Percentiles rank a stretch among this genome's conserved stretches.
Evolutionary conservation across 2,329 filamentous ascomycete species (phyloP).

Genomic region (Myotisia sp.): DNA sequence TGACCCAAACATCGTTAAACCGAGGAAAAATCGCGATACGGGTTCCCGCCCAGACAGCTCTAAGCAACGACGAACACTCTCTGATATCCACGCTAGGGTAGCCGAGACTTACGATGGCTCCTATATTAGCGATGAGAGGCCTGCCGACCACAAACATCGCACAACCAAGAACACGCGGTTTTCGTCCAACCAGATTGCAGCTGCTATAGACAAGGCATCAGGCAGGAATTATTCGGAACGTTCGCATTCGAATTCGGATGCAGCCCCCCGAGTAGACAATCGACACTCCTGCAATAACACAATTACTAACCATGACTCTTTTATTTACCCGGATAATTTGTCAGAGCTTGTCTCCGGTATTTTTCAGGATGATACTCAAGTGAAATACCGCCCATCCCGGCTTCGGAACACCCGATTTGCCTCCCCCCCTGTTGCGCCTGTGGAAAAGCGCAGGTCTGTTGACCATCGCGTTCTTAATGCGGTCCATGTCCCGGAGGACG

Average conservation of each 20-base stretch:
- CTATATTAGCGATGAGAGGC: conserved; percentile 37
- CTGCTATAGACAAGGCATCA: conserved; percentile 27
- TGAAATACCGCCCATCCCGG: conserved; percentile 28
- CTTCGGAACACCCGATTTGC: conserved; percentile 41
- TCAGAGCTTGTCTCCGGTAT: conserved; percentile 47
- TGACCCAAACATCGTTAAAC: conserved; percentile 24
- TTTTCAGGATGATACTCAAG: conserved; percentile 25
- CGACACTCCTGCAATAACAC: conserved; percentile 13
- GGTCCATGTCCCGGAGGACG: conserved; percentile 45
- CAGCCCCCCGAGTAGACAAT: background rate
- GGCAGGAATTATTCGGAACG: conserved; percentile 23
- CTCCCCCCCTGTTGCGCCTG: conserved; percentile 27
- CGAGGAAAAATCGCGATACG: conserved; percentile 12
- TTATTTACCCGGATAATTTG: conserved; percentile 48
- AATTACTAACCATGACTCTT: conserved; percentile 41
- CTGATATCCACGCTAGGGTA: conserved; percentile 42
- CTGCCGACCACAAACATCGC: conserved; percentile 27
- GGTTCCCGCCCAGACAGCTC: conserved; percentile 16
- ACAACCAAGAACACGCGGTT: conserved; percentile 43
- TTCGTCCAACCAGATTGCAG: conserved; percentile 28
- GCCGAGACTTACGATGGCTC: conserved; percentile 40
- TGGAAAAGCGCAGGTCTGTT: conserved; percentile 17
- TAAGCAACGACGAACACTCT: conserved; percentile 36
- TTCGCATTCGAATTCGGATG: background rate
- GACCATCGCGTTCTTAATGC: conserved; percentile 38